These are phyloP conservation scores for Fagopyrum homotropicum DNA, from an alignment of 148 eudicot species.

Conservation along the genomic window DNA sequence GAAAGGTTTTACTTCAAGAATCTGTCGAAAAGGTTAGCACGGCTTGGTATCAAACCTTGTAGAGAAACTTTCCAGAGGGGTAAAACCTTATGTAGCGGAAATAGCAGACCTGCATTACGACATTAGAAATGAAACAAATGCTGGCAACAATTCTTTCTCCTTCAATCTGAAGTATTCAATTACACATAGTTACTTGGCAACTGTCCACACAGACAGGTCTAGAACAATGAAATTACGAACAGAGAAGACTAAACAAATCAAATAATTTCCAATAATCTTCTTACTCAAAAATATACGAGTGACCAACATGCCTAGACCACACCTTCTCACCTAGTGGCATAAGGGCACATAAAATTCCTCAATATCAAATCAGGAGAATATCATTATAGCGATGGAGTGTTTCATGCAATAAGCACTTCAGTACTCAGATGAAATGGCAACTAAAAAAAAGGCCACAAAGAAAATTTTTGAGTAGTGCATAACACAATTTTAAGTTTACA, in stretches of 20 bases:
- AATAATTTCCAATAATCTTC: not conserved
- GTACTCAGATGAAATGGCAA: not conserved
- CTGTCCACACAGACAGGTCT: not conserved
- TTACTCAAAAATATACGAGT: not conserved
- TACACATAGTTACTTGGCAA: not conserved
- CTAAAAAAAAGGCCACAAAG: not conserved
- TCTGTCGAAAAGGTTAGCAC: not conserved
- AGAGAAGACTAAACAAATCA: not conserved
- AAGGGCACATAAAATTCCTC: not conserved
- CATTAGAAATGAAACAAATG: not conserved
- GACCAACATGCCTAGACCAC: not conserved
- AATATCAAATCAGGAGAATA: not conserved
- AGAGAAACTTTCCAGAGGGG: slow-evolving; percentile 88
- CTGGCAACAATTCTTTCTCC: not conserved
- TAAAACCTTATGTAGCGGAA: slow-evolving; percentile 83
- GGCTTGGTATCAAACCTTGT: slow-evolving; percentile 48
- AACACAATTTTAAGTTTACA: not conserved
- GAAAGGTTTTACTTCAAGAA: not conserved
- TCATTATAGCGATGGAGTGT: not conserved
- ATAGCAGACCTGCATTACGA: slow-evolving; percentile 73
- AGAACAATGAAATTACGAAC: not conserved
- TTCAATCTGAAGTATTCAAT: not conserved
- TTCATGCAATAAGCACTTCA: not conserved
- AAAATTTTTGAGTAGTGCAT: not conserved
- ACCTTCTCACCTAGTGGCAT: not conserved